These are phyloP conservation scores for Eimeria mitis DNA, from an alignment of 169 alveolate species.

Conservation along the genomic window DNA sequence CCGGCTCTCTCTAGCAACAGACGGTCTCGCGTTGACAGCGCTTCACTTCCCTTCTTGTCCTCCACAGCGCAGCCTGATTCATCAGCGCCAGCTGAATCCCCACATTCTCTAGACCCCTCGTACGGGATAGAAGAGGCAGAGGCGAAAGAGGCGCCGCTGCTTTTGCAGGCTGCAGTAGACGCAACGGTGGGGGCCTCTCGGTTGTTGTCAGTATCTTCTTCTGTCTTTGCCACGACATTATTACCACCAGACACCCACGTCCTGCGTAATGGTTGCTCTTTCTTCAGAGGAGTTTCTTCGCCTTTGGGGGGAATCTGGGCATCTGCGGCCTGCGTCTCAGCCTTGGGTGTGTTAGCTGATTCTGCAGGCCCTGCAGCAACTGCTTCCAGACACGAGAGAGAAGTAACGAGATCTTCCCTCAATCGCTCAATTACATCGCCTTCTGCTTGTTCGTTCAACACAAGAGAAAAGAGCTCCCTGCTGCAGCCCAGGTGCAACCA, in stretches of 20 bases:
- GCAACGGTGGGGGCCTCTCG: conserved; percentile 31
- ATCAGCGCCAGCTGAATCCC: neutral
- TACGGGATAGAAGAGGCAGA: conserved; percentile 32
- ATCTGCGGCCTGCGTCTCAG: neutral
- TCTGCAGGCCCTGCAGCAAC: conserved; percentile 1
- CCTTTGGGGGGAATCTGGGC: neutral
- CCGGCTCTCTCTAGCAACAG: conserved; percentile 58
- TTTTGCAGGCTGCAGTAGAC: conserved; percentile 6
- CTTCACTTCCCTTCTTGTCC: conserved; percentile 8
- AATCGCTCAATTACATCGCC: neutral
- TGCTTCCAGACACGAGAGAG: conserved; percentile 16
- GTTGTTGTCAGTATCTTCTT: neutral
- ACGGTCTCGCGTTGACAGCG: conserved; percentile 18
- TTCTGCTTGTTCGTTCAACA: conserved; percentile 21
- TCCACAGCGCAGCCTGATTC: neutral
- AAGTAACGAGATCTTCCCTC: conserved; percentile 13
- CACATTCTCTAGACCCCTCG: conserved; percentile 10
- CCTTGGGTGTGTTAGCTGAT: conserved; percentile 31
- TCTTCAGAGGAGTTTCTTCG: neutral
- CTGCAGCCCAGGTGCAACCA: conserved; percentile 83
- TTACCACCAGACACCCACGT: neutral
- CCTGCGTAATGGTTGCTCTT: conserved; percentile 10
- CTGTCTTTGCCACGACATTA: neutral
- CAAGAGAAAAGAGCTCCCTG: conserved; percentile 48
- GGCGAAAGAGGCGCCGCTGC: conserved; percentile 11